Conservation (phyloP, 805 yeast genomes). For the Candida golubevii region DNA sequence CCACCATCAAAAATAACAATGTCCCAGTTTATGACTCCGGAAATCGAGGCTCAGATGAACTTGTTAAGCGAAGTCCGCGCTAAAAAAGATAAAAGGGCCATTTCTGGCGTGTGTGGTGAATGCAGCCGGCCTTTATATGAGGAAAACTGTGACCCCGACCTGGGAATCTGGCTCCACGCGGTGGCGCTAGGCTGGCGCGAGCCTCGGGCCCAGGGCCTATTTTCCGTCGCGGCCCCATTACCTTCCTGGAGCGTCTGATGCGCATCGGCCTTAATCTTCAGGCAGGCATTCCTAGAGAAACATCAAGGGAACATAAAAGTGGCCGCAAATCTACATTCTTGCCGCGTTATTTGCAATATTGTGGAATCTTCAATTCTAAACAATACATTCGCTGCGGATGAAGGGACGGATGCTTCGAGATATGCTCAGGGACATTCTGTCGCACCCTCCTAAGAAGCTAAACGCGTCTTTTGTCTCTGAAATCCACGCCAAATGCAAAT, state of each 20-base stretch:
- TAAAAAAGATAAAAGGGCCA: neutral
- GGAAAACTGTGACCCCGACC: constrained; percentile 13
- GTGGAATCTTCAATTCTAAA: neutral
- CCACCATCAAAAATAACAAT: neutral
- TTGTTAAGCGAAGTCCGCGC: neutral
- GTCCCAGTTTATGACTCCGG: neutral
- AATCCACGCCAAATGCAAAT: constrained; percentile 4
- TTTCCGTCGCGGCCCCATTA: neutral
- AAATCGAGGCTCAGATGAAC: neutral
- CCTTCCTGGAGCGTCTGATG: constrained; percentile 6
- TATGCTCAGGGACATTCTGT: constrained; percentile 1
- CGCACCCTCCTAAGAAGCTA: constrained; percentile 10
- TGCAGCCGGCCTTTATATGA: constrained; percentile 14
- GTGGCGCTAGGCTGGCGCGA: constrained; percentile 24
- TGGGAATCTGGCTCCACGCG: constrained; percentile 48
- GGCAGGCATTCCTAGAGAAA: no score
- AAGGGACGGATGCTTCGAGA: constrained; percentile 1
- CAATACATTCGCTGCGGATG: neutral
- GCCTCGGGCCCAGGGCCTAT: neutral
- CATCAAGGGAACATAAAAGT: no score
- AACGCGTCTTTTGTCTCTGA: constrained; percentile 10
- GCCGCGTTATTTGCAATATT: no score
- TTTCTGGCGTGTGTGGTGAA: constrained; percentile 9
- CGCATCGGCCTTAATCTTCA: no score
- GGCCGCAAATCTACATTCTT: no score